Percentiles rank a stretch among this genome's conserved stretches.
phyloP scores from a whole-genome alignment of 495 filamentous ascomycete genomes.

The Daldinia bambusicola region DNA sequence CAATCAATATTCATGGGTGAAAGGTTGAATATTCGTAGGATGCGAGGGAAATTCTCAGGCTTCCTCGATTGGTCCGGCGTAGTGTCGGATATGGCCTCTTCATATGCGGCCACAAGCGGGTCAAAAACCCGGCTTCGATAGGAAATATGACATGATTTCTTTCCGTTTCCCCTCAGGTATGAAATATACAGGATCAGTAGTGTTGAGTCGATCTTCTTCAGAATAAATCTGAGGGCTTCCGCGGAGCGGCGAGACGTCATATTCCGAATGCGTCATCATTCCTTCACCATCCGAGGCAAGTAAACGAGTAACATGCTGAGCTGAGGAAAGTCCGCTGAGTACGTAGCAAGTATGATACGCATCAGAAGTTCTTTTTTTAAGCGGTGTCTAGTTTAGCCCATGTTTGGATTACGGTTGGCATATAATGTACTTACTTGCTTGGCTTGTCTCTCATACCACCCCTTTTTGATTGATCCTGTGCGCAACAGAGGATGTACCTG shows the following conservation, averaged over 20 bases:
- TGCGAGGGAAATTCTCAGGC: constrained; percentile 37
- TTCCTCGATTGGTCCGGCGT: constrained; percentile 46
- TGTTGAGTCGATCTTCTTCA: constrained; percentile 62
- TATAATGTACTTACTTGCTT: constrained; percentile 71
- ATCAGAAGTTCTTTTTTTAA: constrained; percentile 70
- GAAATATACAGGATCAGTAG: constrained; percentile 85
- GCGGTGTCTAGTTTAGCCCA: constrained; percentile 37
- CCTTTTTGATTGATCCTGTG: constrained; percentile 71
- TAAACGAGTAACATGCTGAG: constrained; percentile 80
- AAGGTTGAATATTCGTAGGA: constrained; percentile 38
- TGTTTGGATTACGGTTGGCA: constrained; percentile 20
- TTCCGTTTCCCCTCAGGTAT: constrained; percentile 77
- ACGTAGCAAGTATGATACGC: constrained; percentile 94
- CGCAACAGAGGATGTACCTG: constrained; percentile 88
- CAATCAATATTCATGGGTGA: constrained; percentile 18
- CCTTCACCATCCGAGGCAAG: constrained; percentile 53
- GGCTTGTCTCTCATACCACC: constrained; percentile 96
- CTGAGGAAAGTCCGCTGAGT: constrained; percentile 82
- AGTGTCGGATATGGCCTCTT: constrained; percentile 48
- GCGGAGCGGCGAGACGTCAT: constrained; percentile 65
- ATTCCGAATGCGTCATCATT: constrained; percentile 70
- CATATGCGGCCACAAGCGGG: constrained; percentile 51
- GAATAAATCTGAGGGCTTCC: constrained; percentile 61
- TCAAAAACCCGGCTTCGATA: constrained; percentile 64
- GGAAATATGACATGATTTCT: constrained; percentile 71